These are phyloP conservation scores for Talaromyces sp. DNA, from an alignment of 2,329 filamentous ascomycete species.

Conservation along the genomic window DNA sequence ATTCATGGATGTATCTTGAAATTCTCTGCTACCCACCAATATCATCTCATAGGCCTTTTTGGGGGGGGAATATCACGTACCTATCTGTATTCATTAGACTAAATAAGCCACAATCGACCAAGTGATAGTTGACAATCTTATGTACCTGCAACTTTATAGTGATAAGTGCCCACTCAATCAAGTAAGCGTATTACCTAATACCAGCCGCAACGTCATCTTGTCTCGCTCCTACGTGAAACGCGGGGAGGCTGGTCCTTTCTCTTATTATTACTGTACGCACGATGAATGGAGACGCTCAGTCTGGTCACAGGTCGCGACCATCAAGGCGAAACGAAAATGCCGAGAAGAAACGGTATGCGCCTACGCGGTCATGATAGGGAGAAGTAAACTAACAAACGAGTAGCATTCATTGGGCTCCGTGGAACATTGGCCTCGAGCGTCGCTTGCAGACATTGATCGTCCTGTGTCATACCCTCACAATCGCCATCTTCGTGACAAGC, in stretches of 20 bases:
- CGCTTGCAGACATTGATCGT: slow-evolving; percentile 79
- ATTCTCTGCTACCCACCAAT: no score
- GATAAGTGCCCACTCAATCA: no score
- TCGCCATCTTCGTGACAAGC: slow-evolving; percentile 69
- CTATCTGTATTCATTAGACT: no score
- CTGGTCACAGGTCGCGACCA: slow-evolving; percentile 2
- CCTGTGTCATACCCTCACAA: slow-evolving; percentile 71
- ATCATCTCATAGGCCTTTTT: no score
- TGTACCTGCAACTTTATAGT: no score
- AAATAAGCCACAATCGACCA: no score
- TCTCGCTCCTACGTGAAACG: background rate
- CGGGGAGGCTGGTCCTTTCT: background rate
- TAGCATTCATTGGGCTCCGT: slow-evolving; percentile 81
- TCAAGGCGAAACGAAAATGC: background rate
- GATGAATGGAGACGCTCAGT: slow-evolving; percentile 17
- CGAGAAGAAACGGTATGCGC: slow-evolving; percentile 18
- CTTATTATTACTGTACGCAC: background rate
- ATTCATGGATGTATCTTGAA: no score
- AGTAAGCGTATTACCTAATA: slow-evolving; percentile 8
- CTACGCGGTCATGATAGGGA: background rate
- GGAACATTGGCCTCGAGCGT: slow-evolving; percentile 70
- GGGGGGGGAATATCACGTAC: no score
- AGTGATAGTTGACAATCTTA: no score
- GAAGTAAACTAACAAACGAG: background rate
- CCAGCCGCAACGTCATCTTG: background rate